These are phyloP conservation scores for Rhodotorula sp. DNA, from an alignment of 1,284 basidiomycete species.

Conservation along the genomic window DNA sequence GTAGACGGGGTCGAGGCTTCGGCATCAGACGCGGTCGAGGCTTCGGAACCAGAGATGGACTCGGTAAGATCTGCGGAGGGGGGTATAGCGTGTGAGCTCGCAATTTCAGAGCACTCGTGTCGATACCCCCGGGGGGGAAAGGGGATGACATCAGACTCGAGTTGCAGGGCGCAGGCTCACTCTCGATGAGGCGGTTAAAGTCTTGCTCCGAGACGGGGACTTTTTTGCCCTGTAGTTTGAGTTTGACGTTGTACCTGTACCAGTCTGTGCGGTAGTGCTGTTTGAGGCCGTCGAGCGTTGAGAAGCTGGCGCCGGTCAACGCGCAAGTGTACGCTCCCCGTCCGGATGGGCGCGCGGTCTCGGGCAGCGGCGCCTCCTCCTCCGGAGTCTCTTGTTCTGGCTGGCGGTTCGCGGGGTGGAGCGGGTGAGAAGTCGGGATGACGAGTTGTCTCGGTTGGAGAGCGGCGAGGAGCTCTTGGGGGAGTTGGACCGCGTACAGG, in stretches of 20 bases:
- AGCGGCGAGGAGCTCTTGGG: slow-evolving; percentile 43
- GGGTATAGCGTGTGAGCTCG: not conserved
- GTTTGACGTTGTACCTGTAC: slow-evolving; percentile 96
- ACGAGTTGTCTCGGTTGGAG: slow-evolving; percentile 44
- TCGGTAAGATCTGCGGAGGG: slow-evolving; percentile 58
- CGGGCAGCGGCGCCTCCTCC: not conserved
- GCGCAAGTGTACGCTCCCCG: slow-evolving; percentile 35
- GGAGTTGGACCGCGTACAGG: slow-evolving; percentile 48
- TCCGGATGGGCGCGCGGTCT: not conserved
- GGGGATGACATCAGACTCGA: not conserved
- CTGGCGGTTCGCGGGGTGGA: slow-evolving; percentile 23
- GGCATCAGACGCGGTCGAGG: not conserved
- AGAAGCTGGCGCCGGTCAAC: slow-evolving; percentile 60
- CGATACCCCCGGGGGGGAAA: not conserved
- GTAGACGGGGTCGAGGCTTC: not conserved
- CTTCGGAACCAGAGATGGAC: slow-evolving; percentile 66
- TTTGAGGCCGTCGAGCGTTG: slow-evolving; percentile 76
- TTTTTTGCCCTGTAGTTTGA: slow-evolving; percentile 58
- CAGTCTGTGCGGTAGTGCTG: slow-evolving; percentile 90
- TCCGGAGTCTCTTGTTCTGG: too few relatives aligned
- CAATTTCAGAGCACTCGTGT: not conserved
- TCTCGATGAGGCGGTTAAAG: slow-evolving; percentile 74
- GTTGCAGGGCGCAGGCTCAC: slow-evolving; percentile 54
- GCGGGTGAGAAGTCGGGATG: slow-evolving; percentile 32
- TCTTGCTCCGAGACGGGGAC: slow-evolving; percentile 65